Evolutionary conservation across 2,329 filamentous ascomycete species (phyloP), one percentile per base, ranked within the genome.

Genomic region (Hypoxylon sp.): DNA sequence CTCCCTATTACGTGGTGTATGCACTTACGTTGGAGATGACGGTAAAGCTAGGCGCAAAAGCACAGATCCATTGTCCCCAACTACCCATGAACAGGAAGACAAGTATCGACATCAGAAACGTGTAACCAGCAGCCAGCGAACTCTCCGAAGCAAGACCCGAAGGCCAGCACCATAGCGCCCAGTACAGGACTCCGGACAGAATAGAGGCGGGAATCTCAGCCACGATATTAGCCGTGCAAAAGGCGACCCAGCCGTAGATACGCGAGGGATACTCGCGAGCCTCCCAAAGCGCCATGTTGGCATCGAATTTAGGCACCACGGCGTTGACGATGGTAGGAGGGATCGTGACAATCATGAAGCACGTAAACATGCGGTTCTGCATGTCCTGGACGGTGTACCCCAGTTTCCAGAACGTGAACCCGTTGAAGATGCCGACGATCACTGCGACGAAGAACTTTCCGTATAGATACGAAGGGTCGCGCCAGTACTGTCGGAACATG

Each of bases 1-100:
- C 9, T 20, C 9, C 11, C 15, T 12, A 41, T 2, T 9, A 7
- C 5, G 13, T 12, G 13, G 11, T 25, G n/a, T 23, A 21, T 35
- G 11, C n/a, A 29, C 73, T 71, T 54, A 72, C 73, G 64, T 92
- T 91, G 31, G 83, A 84, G 59, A 92, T 90, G 57, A 91, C 87
- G 0, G 88, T 90, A 72, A 91, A 91, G 29, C 78, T 86, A 0
- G 89, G 89, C 0, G 89, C 88, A 69, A 91, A 91, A 0, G 90
- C 89, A 57, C 86, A 89, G 61, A 94, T 90, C 88, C 88, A 93
- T 67, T 91, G 89, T 13, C 88, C 90, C 89, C 86, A 92, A 60
- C 78, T 84, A 21, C 80, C 81, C 68, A 86, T 81, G 77, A 91
- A 92, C 5, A 92, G 69, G 75, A 85, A 90, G 73, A 91, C 91